Percentiles rank a stretch among this genome's conserved stretches.
Evolutionary conservation across 805 yeast species (phyloP).

Genomic region (Metschnikowia kunwiensis): DNA sequence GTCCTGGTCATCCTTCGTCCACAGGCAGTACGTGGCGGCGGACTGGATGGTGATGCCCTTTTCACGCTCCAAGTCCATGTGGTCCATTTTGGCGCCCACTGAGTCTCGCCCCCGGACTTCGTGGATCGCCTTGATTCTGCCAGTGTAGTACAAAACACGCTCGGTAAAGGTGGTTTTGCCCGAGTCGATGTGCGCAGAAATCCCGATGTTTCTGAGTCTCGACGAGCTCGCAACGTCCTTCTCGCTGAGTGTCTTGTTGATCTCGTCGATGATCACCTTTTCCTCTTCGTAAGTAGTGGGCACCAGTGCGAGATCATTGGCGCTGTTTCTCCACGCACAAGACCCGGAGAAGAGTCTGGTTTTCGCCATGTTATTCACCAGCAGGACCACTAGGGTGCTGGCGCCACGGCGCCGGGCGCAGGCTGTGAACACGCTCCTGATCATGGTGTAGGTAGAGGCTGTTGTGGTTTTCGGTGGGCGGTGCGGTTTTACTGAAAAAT

Average conservation of each 20-base stretch:
- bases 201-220: conserved; percentile 88
- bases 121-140: conserved; percentile 93
- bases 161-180: conserved; percentile 98
- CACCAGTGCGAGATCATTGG: conserved; percentile 13
- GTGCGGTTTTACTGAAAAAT: neutral
- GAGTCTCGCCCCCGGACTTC: conserved; percentile 96
- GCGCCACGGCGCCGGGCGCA: conserved; percentile 2
- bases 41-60: conserved; percentile 98
- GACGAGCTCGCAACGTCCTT: conserved; percentile 50
- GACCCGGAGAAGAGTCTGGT: conserved; percentile 6
- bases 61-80: conserved; percentile 97
- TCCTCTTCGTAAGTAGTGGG: conserved; percentile 67
- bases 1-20: conserved; percentile 69
- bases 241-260: conserved; percentile 47
- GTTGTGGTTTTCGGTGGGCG: neutral
- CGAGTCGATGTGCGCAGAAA: conserved; percentile 96
- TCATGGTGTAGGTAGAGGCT: neutral
- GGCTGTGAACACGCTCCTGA: conserved; percentile 5
- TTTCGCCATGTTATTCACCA: neutral
- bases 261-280: conserved; percentile 61
- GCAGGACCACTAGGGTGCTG: neutral
- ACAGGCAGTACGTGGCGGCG: conserved; percentile 97
- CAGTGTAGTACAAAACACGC: conserved; percentile 93
- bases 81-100: conserved; percentile 99
- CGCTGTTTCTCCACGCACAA: neutral